A percentile compares a stretch with the other conserved stretches of the same genome.
Conservation (phyloP, 768 basidiomycete species). For the Lentinula detonsa region DNA sequence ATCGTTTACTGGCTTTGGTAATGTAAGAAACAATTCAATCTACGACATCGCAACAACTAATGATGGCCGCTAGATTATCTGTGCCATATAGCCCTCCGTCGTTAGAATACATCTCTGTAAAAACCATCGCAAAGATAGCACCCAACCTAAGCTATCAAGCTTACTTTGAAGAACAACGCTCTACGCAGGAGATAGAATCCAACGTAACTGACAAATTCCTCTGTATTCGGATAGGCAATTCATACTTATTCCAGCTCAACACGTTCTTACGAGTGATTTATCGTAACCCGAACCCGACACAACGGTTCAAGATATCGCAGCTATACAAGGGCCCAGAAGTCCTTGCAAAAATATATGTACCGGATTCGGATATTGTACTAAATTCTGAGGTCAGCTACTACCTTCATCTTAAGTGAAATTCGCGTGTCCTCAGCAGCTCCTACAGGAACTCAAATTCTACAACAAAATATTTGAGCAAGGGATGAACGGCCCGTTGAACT, state of each 20-base stretch:
- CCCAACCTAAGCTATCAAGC: constrained; percentile 66
- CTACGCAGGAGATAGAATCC: constrained; percentile 49
- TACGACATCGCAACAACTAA: background rate
- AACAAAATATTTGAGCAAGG: constrained; percentile 34
- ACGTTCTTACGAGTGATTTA: constrained; percentile 28
- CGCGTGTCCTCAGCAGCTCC: background rate
- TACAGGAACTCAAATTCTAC: constrained; percentile 55
- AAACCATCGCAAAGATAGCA: constrained; percentile 41
- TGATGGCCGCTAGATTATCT: constrained; percentile 43
- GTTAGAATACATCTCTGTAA: constrained; percentile 38
- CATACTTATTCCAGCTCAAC: constrained; percentile 24
- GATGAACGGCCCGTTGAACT: constrained; percentile 72
- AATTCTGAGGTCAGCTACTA: constrained; percentile 1
- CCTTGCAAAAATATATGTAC: background rate
- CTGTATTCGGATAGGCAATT: background rate
- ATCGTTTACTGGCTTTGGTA: constrained; percentile 50
- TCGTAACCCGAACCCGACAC: background rate
- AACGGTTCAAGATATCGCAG: background rate
- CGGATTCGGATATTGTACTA: background rate
- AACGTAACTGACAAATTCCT: constrained; percentile 32
- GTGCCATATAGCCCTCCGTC: constrained; percentile 62
- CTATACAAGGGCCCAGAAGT: background rate
- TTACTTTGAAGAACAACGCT: constrained; percentile 50
- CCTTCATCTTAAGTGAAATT: background rate
- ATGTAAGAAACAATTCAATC: constrained; percentile 36